phyloP scores from a whole-genome alignment of 345 rosid genomes.

The Euphorbia peplus region DNA sequence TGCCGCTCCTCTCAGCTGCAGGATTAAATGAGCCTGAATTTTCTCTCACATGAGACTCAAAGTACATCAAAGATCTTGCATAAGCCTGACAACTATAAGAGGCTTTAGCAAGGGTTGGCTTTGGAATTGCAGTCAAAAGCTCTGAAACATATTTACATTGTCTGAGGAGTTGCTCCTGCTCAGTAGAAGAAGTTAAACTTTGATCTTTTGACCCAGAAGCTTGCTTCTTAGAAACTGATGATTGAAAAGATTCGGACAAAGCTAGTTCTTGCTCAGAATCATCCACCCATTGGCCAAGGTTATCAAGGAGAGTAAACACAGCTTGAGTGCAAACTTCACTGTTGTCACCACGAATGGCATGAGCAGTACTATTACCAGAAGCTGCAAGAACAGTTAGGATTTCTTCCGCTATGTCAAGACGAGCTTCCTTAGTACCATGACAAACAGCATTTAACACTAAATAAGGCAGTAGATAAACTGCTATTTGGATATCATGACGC shows the following conservation, averaged over 20 bases:
- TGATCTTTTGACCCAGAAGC: constrained; percentile 58
- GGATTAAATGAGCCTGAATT: constrained; percentile 93
- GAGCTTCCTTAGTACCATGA: constrained; percentile 81
- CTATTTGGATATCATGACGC: constrained; percentile 94
- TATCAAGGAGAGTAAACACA: constrained; percentile 92
- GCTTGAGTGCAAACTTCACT: constrained; percentile 96
- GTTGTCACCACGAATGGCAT: constrained; percentile 57
- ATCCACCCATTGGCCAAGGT: constrained; percentile 98
- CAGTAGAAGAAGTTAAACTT: constrained; percentile 38
- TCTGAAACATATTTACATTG: constrained; percentile 87
- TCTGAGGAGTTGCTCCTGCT: constrained; percentile 68
- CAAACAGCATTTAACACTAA: constrained; percentile 85
- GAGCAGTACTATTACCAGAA: constrained; percentile 61
- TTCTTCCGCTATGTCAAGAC: constrained; percentile 78
- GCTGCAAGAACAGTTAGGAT: constrained; percentile 87
- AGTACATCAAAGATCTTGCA: constrained; percentile 95
- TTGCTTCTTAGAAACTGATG: constrained; percentile 58
- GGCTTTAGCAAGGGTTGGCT: constrained; percentile 86
- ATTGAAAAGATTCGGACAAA: constrained; percentile 58
- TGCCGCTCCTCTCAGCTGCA: constrained; percentile 79
- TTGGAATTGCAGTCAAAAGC: constrained; percentile 81
- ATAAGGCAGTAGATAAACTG: constrained; percentile 84
- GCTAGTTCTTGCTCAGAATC: constrained; percentile 82
- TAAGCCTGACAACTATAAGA: constrained; percentile 91
- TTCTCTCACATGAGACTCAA: constrained; percentile 82